Base-by-base conservation (phyloP, 148 eudicot species). In the Polygonum aviculare region DNA sequence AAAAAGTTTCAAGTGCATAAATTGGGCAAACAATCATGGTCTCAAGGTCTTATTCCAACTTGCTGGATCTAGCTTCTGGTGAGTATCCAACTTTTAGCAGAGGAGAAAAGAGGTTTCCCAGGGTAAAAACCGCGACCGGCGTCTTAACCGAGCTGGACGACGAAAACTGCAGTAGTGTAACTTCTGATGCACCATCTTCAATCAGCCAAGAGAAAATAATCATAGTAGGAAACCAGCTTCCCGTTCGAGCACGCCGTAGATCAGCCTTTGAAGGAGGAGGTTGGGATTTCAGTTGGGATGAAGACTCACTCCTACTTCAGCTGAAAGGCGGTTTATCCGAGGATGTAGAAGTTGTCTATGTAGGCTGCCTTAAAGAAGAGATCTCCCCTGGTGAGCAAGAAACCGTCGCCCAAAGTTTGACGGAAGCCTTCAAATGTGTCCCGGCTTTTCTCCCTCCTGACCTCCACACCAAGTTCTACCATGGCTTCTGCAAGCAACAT, bases 181-280 rank as follows among this genome's bases (percentile, higher is more conserved):
- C 50, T 38, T 78, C 79, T 54, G 75, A 78, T 78, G 69, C 69
- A 19, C 75, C 75, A 39, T 78, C 79, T n/a, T 78, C 79, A 54
- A 45, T 70, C 40, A 40, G 69, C 57, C 79, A 78, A 72, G 79
- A 78, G 39, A 88, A 92, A 2, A 86, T 89, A 80, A 89, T 93
- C 47, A 90, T 93, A 18, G 97, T 93, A 2, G 97, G 90, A 41
- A 93, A 93, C 76, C 97, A 93, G 78, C 94, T 93, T 76, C 97
- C 97, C 2, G 79, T 93, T 35, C 80, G 81, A 36, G 90, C 85
- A 47, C 86, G 90, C 78, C 77, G 81, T 7, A 80, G 85, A 83
- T 59, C 84, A 6, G 84, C 81, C 74, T 63, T 70, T 74, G 84
- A 87, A 41, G 84, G 78, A 44, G 47, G 47, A 15, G 89, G 88